phyloP scores from a whole-genome alignment of 2,329 filamentous ascomycete species.

The Exophiala calicioides region DNA sequence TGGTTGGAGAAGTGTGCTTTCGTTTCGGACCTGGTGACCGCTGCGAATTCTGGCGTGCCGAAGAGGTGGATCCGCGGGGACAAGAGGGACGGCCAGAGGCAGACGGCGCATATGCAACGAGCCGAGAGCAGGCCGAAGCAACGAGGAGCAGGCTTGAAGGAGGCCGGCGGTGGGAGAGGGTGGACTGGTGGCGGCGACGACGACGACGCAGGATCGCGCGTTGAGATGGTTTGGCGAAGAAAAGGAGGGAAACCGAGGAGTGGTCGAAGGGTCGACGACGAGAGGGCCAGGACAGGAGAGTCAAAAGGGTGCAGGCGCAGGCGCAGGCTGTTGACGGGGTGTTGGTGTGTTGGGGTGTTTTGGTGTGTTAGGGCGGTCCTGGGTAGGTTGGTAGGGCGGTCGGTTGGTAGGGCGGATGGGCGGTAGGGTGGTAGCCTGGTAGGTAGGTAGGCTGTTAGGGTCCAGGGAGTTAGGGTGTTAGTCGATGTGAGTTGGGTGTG shows the following conservation, averaged over 20 bases:
- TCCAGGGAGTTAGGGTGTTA: too few relatives aligned
- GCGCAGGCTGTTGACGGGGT: slow-evolving; percentile 4
- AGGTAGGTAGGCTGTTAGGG: too few relatives aligned
- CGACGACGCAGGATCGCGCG: too few relatives aligned
- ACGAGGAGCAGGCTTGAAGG: not conserved
- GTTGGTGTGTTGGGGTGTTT: not conserved
- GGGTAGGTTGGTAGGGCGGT: too few relatives aligned
- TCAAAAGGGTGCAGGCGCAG: slow-evolving; percentile 1
- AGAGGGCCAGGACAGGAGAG: too few relatives aligned
- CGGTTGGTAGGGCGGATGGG: too few relatives aligned
- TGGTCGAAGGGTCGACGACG: not conserved
- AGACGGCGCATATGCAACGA: slow-evolving; percentile 16
- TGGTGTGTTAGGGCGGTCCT: too few relatives aligned
- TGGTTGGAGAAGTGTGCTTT: slow-evolving; percentile 10
- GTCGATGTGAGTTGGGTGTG: too few relatives aligned
- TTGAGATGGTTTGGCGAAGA: not conserved
- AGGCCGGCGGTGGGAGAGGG: not conserved
- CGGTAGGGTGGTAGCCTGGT: too few relatives aligned
- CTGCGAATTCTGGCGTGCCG: slow-evolving; percentile 18
- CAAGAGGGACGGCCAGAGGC: slow-evolving; percentile 25
- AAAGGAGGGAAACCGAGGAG: not conserved
- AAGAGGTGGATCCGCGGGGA: slow-evolving; percentile 27
- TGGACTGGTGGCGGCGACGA: not conserved
- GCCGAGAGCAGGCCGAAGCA: slow-evolving; percentile 13
- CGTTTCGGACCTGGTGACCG: slow-evolving; percentile 22